Base-by-base conservation (phyloP, 2,329 filamentous ascomycete genomes). In the Penicillium sp. region DNA sequence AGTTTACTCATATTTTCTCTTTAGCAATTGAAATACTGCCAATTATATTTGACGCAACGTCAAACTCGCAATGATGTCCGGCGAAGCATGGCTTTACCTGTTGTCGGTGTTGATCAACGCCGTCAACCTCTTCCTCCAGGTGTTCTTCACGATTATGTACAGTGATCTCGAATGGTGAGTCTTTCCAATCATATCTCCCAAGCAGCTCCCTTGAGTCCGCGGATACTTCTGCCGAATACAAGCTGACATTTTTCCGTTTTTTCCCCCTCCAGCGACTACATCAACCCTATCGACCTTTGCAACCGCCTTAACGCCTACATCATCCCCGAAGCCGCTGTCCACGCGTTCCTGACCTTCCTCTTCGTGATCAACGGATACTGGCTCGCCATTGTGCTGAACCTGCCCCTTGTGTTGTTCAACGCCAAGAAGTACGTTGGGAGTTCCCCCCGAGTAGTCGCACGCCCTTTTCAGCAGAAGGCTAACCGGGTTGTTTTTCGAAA, bases 131-230 rank as follows among this genome's bases (percentile, higher is more conserved):
- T 99, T 99, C 79, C 85, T 99, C 56, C 95, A 99, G 82, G 94
- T 99, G 70, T 99, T 99, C 85, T 99, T 99, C 82, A 99, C 94
- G 57, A 99, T 99, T 74, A 99, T 99, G 95, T 99, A 97, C 81
- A 96, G 91, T 78, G 94, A 99, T 84, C 80, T 99, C 71, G 94
- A 99, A 89, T 99, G 94, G 92, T 96, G 81, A 72, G 90, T 82
- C n/a, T 16, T 31, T 43, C 35, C 20, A 35, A 46, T 26, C 40
- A 20, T n/a, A 20, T 40, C 10, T 18, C 10, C 13, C 3, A 20
- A 29, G 18, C 24, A n/a, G 8, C 16, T 35, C 4, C 22, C 14
- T 42, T 40, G 29, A 14, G 24, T 38, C 35, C 5, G 18, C 13
- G 14, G 35, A 38, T n/a, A 14, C 39, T n/a, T 13, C 38, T 44